Percentiles rank a stretch among this genome's conserved stretches.
These are phyloP conservation scores for Colletotrichum viniferum DNA, from an alignment of 2,329 filamentous ascomycete species.

Conservation along the genomic window DNA sequence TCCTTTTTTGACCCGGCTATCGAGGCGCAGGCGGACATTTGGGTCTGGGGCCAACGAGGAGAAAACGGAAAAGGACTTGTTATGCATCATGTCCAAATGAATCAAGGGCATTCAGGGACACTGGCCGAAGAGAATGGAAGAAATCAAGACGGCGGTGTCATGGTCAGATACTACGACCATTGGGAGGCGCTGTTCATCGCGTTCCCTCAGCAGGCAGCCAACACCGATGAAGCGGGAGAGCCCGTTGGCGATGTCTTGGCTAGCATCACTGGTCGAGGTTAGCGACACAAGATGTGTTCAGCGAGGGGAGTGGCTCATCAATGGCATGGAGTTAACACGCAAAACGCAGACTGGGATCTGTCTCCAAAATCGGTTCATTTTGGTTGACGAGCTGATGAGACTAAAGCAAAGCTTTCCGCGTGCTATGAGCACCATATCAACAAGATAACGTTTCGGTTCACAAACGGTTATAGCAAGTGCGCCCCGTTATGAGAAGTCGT, in stretches of 20 bases:
- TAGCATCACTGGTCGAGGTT: background rate
- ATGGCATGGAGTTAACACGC: fast-evolving
- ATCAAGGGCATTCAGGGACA: background rate
- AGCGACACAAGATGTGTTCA: fast-evolving
- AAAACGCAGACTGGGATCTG: fast-evolving
- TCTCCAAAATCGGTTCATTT: background rate
- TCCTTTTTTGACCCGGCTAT: background rate
- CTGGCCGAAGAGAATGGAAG: background rate
- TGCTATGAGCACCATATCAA: background rate
- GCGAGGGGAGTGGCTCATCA: background rate
- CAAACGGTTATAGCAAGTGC: background rate
- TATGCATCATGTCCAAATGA: background rate
- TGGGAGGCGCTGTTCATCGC: background rate
- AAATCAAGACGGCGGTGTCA: background rate
- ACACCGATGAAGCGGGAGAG: background rate
- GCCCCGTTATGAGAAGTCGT: background rate
- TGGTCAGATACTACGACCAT: background rate
- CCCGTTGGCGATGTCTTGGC: background rate
- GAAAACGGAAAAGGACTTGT: background rate
- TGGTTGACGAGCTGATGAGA: fast-evolving
- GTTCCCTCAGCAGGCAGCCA: background rate
- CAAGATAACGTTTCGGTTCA: fast-evolving
- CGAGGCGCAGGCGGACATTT: background rate
- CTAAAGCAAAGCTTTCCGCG: fast-evolving
- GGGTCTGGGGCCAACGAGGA: background rate